These are phyloP conservation scores for Penicillium waksmanii DNA, from an alignment of 495 filamentous ascomycete species.

Conservation along the genomic window DNA sequence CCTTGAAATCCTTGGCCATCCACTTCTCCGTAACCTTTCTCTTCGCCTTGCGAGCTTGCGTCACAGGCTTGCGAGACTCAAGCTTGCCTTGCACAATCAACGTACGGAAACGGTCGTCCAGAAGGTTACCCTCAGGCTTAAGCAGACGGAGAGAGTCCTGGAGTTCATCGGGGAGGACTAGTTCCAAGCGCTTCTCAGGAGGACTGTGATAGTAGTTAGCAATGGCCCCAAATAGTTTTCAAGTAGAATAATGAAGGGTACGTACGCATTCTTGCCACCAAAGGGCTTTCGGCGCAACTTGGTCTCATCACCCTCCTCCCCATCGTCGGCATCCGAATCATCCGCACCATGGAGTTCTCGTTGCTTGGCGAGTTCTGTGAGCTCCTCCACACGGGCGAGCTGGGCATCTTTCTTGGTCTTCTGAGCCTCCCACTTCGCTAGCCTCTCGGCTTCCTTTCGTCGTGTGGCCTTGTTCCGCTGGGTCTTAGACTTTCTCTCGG, in stretches of 20 bases:
- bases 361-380: slow-evolving; percentile 64
- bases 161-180: slow-evolving; percentile 91
- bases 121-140: slow-evolving; percentile 91
- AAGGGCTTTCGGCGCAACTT: slow-evolving; percentile 72
- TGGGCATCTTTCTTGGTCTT: slow-evolving; percentile 73
- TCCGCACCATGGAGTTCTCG: slow-evolving; percentile 52
- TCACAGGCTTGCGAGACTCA: slow-evolving; percentile 75
- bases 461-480: slow-evolving; percentile 87
- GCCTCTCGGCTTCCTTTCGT: slow-evolving; percentile 81
- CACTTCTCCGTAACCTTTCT: slow-evolving; percentile 89
- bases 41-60: slow-evolving; percentile 78
- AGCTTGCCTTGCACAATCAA: slow-evolving; percentile 86
- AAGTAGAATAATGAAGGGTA: slow-evolving; percentile 24
- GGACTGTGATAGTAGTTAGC: slow-evolving; percentile 52
- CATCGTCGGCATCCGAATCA: slow-evolving; percentile 57
- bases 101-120: slow-evolving; percentile 89
- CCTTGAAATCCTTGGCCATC: slow-evolving; percentile 91
- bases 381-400: slow-evolving; percentile 61
- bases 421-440: slow-evolving; percentile 68
- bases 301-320: slow-evolving; percentile 57
- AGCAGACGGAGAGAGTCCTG: slow-evolving; percentile 85
- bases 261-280: slow-evolving; percentile 65
- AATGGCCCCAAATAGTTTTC: not conserved
- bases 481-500: slow-evolving; percentile 79
- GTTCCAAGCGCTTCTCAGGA: slow-evolving; percentile 78